These are phyloP conservation scores for Schoenoplectus triqueter DNA, from an alignment of 202 grass and related monocot species.

Conservation along the genomic window DNA sequence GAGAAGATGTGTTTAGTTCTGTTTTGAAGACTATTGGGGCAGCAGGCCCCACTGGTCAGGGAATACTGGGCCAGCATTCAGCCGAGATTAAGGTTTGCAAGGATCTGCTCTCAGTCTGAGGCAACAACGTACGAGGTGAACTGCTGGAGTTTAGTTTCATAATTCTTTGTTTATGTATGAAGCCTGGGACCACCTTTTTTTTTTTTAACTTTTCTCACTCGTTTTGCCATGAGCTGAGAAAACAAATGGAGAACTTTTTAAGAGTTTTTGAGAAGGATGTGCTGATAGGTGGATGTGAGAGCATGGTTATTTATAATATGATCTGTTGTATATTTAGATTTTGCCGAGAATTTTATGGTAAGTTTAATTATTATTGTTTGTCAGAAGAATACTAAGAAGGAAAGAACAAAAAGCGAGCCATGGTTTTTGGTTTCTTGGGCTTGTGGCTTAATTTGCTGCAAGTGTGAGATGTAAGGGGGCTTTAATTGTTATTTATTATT, in stretches of 20 bases:
- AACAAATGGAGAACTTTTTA: slow-evolving; percentile 33
- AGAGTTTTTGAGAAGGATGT: slow-evolving; percentile 14
- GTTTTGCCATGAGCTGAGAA: slow-evolving; percentile 49
- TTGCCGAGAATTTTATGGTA: slow-evolving; percentile 43
- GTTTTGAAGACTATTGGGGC: slow-evolving; percentile 55
- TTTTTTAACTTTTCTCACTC: slow-evolving; percentile 32
- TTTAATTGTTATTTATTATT: slow-evolving; percentile 55
- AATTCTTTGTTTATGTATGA: slow-evolving; percentile 54
- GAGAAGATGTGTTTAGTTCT: slow-evolving; percentile 53
- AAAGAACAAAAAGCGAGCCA: slow-evolving; percentile 61
- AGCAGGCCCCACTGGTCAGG: slow-evolving; percentile 55
- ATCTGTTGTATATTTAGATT: slow-evolving; percentile 91
- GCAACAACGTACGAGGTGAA: slow-evolving; percentile 41
- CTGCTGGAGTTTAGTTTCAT: slow-evolving; percentile 40
- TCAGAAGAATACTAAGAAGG: slow-evolving; percentile 35
- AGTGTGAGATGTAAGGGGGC: slow-evolving; percentile 64
- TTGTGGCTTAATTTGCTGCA: slow-evolving; percentile 25
- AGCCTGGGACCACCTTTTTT: slow-evolving; percentile 55
- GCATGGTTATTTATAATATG: slow-evolving; percentile 62
- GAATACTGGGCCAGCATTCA: slow-evolving; percentile 57
- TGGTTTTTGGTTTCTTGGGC: slow-evolving; percentile 54
- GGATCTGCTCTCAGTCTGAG: slow-evolving; percentile 46
- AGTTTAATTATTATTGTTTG: slow-evolving; percentile 76
- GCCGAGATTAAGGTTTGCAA: slow-evolving; percentile 56
- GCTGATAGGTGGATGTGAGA: slow-evolving; percentile 54